Evolutionary conservation across 805 yeast species (phyloP).

Genomic region (Saccharomycopsis microspora): DNA sequence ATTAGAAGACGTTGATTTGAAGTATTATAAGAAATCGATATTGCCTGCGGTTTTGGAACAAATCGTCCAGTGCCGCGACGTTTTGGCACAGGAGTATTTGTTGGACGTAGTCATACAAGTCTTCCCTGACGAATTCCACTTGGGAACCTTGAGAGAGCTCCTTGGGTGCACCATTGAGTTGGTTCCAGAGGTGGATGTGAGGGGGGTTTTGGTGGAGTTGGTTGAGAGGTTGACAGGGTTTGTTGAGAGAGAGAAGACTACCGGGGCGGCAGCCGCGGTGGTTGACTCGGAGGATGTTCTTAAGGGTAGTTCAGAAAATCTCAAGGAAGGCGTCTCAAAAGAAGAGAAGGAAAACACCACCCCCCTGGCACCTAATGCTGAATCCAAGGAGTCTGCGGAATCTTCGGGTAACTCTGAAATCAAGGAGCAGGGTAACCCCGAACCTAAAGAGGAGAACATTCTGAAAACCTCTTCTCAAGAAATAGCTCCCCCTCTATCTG

Average conservation of each 20-base stretch:
- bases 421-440: conserved; percentile 9
- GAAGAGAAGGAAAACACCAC: conserved; percentile 10
- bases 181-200: conserved; percentile 59
- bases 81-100: conserved; percentile 83
- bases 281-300: no score
- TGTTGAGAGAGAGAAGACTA: conserved; percentile 28
- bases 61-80: conserved; percentile 84
- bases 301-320: not conserved
- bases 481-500: not conserved
- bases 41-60: conserved; percentile 81
- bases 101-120: conserved; percentile 88
- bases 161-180: conserved; percentile 55
- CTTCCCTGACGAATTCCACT: conserved; percentile 87
- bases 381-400: conserved; percentile 15
- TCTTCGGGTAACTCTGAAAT: not conserved
- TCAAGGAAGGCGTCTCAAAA: conserved; percentile 11
- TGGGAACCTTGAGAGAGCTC: conserved; percentile 57
- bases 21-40: conserved; percentile 35
- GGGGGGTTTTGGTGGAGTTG: conserved; percentile 55
- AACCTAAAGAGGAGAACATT: conserved; percentile 14
- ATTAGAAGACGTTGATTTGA: conserved; percentile 58
- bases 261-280: conserved; percentile 15
- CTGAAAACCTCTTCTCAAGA: no score
- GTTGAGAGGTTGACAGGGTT: conserved; percentile 59
- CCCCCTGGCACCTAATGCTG: conserved; percentile 13